Evolutionary conservation across 2,329 filamentous ascomycete species (phyloP).

Genomic region (Cladosporium sp.): DNA sequence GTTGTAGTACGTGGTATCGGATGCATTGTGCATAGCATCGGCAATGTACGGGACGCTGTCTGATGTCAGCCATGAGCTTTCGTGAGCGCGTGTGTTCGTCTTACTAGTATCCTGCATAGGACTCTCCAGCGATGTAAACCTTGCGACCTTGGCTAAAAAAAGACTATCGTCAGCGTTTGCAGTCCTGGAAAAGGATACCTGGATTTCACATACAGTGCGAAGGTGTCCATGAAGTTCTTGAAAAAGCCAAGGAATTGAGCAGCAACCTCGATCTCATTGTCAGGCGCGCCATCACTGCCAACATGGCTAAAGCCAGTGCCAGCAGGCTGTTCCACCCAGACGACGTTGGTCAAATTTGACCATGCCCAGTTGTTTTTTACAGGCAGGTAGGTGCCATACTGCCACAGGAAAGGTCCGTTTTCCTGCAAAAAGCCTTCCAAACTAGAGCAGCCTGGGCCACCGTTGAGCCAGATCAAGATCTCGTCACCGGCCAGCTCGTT

Average conservation of each 20-base stretch:
- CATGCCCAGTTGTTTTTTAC: constrained; percentile 46
- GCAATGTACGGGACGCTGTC: constrained; percentile 64
- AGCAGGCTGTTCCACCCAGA: constrained; percentile 44
- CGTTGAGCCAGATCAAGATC: constrained; percentile 35
- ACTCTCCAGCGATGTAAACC: constrained; percentile 64
- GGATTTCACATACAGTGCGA: constrained; percentile 1
- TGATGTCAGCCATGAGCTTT: not conserved
- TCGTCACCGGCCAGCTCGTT: constrained; percentile 39
- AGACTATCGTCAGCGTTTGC: not conserved
- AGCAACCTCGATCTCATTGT: constrained; percentile 38
- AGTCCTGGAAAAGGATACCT: not conserved
- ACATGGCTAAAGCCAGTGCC: constrained; percentile 35
- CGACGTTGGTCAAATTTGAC: constrained; percentile 49
- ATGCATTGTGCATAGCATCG: constrained; percentile 65
- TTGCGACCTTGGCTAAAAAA: constrained; percentile 47
- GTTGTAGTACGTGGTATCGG: constrained; percentile 65
- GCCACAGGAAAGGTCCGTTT: constrained; percentile 45
- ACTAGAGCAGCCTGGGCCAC: constrained; percentile 43
- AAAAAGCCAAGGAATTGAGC: constrained; percentile 42
- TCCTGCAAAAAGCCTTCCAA: constrained; percentile 48
- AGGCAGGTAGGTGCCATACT: constrained; percentile 40
- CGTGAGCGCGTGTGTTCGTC: not conserved
- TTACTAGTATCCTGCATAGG: constrained; percentile 26
- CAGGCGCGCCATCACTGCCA: constrained; percentile 33
- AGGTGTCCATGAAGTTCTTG: constrained; percentile 45